These are phyloP conservation scores for Starmerella roubikii DNA, from an alignment of 805 yeast genomes.

Conservation along the genomic window DNA sequence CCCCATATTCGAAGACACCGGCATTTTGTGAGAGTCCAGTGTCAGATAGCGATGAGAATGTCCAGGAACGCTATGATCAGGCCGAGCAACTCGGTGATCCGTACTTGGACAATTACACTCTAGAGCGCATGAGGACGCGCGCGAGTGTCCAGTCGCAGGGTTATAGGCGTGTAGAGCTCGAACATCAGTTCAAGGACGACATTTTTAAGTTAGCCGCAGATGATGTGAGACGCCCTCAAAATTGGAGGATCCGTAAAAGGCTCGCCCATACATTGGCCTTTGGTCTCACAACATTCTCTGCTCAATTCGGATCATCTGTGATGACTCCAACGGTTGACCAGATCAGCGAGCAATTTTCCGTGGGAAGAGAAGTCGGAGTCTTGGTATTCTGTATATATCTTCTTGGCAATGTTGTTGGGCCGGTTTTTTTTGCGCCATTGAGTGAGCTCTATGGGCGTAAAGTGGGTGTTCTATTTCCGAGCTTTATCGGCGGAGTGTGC, in stretches of 20 bases:
- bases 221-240: slow-evolving; percentile 29
- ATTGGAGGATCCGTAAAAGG: slow-evolving; percentile 38
- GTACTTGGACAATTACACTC: slow-evolving; percentile 8
- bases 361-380: slow-evolving; percentile 53
- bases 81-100: no score
- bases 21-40: no score
- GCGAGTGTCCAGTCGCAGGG: slow-evolving; percentile 9
- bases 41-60: no score
- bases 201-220: slow-evolving; percentile 6
- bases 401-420: slow-evolving; percentile 85
- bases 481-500: slow-evolving; percentile 26
- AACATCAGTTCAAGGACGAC: slow-evolving; percentile 12
- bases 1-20: no score
- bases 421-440: slow-evolving; percentile 76
- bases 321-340: slow-evolving; percentile 39
- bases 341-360: slow-evolving; percentile 39
- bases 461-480: slow-evolving; percentile 40
- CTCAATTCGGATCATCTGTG: slow-evolving; percentile 46
- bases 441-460: slow-evolving; percentile 69
- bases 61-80: no score
- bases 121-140: slow-evolving; percentile 8
- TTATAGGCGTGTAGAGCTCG: not conserved
- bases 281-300: slow-evolving; percentile 37
- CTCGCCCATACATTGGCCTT: slow-evolving; percentile 28
- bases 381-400: slow-evolving; percentile 71